Conservation (phyloP, 2,329 filamentous ascomycete genomes). For the Aspergillus amoenus region DNA sequence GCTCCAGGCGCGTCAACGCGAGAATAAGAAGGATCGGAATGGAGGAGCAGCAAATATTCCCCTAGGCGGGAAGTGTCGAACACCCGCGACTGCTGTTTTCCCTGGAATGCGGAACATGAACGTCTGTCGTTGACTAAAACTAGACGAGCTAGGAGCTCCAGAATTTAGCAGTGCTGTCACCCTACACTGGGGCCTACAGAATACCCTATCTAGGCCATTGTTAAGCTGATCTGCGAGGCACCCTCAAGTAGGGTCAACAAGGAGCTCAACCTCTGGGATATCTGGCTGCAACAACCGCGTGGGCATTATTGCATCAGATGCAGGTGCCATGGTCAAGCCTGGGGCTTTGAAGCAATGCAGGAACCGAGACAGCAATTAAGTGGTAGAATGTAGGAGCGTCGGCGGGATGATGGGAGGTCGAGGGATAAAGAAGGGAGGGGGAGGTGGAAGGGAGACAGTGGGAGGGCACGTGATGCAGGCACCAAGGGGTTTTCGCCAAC, state of each 20-base stretch:
- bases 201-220: neutral
- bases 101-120: slow-evolving; percentile 7
- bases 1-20: slow-evolving; percentile 23
- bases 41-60: slow-evolving; percentile 14
- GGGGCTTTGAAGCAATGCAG: neutral
- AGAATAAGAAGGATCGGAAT: slow-evolving; percentile 20
- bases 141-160: neutral
- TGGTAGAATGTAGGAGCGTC: slow-evolving; percentile 9
- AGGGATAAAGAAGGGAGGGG: slow-evolving; percentile 4
- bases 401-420: neutral
- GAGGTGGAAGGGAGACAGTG: neutral
- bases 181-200: too few relatives aligned
- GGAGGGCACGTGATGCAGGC: neutral
- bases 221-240: neutral
- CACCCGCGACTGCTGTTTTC: neutral
- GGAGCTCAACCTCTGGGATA: neutral
- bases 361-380: neutral
- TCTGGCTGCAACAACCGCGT: slow-evolving; percentile 1
- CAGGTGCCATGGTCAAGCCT: neutral
- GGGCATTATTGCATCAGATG: slow-evolving; percentile 8
- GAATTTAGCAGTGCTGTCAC: neutral
- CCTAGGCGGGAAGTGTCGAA: neutral
- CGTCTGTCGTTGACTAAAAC: neutral
- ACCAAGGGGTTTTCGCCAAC: neutral
- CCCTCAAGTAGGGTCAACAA: neutral